phyloP scores from a whole-genome alignment of 768 basidiomycete genomes.

The Termitomyces sp. region DNA sequence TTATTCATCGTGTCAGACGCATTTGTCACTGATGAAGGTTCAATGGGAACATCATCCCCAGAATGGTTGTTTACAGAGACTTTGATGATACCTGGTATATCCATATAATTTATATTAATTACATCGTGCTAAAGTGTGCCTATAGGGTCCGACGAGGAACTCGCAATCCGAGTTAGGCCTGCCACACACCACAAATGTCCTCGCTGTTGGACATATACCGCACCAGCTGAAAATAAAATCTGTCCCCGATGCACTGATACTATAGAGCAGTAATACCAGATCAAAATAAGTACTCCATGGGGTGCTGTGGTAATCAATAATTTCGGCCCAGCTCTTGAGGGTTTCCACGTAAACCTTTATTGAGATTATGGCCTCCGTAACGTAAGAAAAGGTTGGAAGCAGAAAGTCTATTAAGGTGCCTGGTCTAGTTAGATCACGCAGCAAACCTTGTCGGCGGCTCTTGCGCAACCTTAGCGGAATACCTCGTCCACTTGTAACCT shows the following conservation, averaged over 20 bases:
- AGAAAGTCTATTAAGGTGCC: not conserved
- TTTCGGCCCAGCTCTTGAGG: not conserved
- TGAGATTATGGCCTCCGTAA: not conserved
- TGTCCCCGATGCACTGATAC: conserved; percentile 58
- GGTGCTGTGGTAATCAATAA: conserved; percentile 2
- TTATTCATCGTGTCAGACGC: conserved; percentile 82
- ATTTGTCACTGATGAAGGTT: conserved; percentile 40
- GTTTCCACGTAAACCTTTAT: not conserved
- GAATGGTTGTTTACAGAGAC: conserved; percentile 46
- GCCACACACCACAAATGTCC: conserved; percentile 71
- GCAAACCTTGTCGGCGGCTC: not conserved
- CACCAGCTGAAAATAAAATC: conserved; percentile 41
- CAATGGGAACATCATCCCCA: conserved; percentile 30
- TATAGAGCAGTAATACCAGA: conserved; percentile 8
- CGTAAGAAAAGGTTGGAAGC: not conserved
- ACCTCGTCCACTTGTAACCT: conserved; percentile 12
- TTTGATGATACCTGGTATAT: conserved; percentile 40
- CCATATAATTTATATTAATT: not conserved
- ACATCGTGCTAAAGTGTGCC: not conserved
- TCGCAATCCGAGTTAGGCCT: conserved; percentile 55
- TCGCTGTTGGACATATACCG: conserved; percentile 83
- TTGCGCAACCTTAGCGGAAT: not conserved
- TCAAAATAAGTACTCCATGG: not conserved
- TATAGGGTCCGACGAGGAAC: conserved; percentile 21
- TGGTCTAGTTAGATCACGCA: not conserved